Evolutionary conservation across 345 rosid genomes (phyloP), one percentile per base, ranked within the genome.

Genomic region (Populus alba): DNA sequence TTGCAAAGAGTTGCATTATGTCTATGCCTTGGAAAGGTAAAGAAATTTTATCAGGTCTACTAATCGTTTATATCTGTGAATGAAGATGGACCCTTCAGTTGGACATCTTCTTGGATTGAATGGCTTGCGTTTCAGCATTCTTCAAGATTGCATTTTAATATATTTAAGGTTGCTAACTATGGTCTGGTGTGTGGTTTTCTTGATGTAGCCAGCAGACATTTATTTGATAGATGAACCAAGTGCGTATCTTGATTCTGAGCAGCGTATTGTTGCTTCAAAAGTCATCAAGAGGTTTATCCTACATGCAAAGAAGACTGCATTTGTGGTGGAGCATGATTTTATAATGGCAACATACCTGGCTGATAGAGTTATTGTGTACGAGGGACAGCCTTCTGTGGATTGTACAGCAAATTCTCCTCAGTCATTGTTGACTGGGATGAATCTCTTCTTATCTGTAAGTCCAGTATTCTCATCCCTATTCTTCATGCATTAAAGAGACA

Each of bases 221-320:
- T 97, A 97, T 84, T 86, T 97, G 78, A 97, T 97, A 38, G 99
- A 97, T 84, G 99, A 97, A 84, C 99, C 98, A 20, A 94, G 97
- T 89, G 98, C 99, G 15, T 92, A 97, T 90, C 95, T 97, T 33
- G 99, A 97, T 74, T 97, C 99, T 3, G 99, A 97, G 94, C 99
- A 94, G 87, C 97, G 98, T 85, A 94, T 94, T 37, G 92, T 92
- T 83, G 99, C 99, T 73, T 92, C 97, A 33, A 94, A 94, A 90
- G 99, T 97, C 86, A 97, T 94, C 27, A 92, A 97, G 91, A 87
- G 98, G 85, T 97, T 94, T 81, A 97, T 97, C 76, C 96, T 97
- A 71, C 98, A 94, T 73, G 98, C 98, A 0, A 97, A 94, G 94
- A 97, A 97, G 88, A 97, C 98, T 39, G 99, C 98, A 71, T 94